Percentiles rank a stretch among this genome's conserved stretches.
These are phyloP conservation scores for Nitzschia sp. DNA, from an alignment of 108 stramenopile genomes.

Conservation along the genomic window DNA sequence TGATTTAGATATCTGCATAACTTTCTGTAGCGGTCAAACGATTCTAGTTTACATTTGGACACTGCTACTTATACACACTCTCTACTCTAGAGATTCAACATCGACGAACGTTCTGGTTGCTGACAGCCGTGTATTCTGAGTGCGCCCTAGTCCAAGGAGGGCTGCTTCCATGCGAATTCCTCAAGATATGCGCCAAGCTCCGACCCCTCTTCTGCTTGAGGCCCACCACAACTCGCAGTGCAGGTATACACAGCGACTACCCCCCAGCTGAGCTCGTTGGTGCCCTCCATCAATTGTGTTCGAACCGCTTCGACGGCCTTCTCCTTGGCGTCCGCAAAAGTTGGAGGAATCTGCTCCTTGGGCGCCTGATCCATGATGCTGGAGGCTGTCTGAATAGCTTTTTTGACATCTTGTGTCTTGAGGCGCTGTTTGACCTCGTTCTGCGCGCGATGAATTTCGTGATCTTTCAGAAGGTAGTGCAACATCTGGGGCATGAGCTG, in stretches of 20 bases:
- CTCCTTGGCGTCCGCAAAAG: conserved; percentile 66
- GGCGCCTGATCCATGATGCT: conserved; percentile 46
- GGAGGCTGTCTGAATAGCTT: conserved; percentile 52
- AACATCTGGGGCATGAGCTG: conserved; percentile 91
- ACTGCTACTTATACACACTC: neutral
- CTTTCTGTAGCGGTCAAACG: neutral
- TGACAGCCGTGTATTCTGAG: neutral
- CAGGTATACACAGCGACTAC: conserved; percentile 81
- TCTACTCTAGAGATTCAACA: neutral
- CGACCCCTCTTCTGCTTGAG: conserved; percentile 17
- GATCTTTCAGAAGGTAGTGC: conserved; percentile 55
- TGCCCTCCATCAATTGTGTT: conserved; percentile 25
- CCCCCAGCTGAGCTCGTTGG: conserved; percentile 71
- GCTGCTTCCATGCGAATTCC: conserved; percentile 85
- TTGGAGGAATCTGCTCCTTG: conserved; percentile 58
- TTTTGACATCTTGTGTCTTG: conserved; percentile 38
- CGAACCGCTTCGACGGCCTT: conserved; percentile 47
- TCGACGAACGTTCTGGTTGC: neutral
- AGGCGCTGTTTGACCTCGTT: conserved; percentile 4
- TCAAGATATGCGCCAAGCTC: conserved; percentile 69
- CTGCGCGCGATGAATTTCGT: conserved; percentile 20
- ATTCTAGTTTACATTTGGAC: neutral
- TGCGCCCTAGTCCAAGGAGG: conserved; percentile 53
- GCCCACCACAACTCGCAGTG: conserved; percentile 70
- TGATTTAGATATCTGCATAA: conserved; percentile 21